These are phyloP conservation scores for Monosporascus sp. DNA, from an alignment of 2,329 filamentous ascomycete species.

Conservation along the genomic window DNA sequence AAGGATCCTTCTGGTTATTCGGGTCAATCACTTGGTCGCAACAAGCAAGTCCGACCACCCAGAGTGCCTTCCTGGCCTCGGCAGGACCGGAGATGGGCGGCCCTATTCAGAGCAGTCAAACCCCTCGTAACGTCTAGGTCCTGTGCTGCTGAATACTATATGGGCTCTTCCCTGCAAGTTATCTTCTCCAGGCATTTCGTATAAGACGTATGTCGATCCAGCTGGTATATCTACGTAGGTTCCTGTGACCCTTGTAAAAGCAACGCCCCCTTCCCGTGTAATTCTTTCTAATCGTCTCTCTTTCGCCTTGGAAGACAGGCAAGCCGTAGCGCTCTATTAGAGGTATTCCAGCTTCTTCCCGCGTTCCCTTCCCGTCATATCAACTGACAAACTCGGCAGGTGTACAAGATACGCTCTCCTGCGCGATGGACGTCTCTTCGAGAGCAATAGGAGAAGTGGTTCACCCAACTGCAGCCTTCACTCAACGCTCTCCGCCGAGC, in stretches of 20 bases:
- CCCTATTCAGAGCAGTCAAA: not conserved
- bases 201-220: not conserved
- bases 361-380: not conserved
- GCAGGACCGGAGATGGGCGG: not conserved
- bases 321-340: no score
- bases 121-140: not conserved
- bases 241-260: no score
- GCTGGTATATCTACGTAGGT: not conserved
- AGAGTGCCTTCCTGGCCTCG: no score
- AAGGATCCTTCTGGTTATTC: no score
- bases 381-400: constrained; percentile 1
- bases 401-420: constrained; percentile 6
- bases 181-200: not conserved
- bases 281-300: no score
- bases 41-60: no score
- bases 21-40: no score
- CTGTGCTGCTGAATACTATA: not conserved
- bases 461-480: constrained; percentile 53
- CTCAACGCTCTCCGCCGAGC: constrained; percentile 6
- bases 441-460: constrained; percentile 49
- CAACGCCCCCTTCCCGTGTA: no score
- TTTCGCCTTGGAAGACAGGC: no score
- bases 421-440: constrained; percentile 48
- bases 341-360: no score
- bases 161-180: not conserved